Percentiles rank a stretch among this genome's conserved stretches.
phyloP scores from a whole-genome alignment of 2,329 filamentous ascomycete genomes.

The Talaromyces atroroseus region DNA sequence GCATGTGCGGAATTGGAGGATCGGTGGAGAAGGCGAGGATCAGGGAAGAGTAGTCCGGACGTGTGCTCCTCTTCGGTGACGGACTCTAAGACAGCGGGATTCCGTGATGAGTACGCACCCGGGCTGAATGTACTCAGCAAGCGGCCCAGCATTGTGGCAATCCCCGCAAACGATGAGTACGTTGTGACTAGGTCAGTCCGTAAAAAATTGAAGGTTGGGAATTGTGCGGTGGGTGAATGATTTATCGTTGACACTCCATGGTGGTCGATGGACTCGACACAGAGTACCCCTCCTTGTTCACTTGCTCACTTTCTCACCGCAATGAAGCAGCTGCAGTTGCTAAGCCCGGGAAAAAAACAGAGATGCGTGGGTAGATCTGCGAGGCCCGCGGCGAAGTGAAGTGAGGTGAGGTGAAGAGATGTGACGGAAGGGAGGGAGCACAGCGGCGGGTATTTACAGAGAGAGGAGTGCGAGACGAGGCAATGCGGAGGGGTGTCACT shows the following conservation, averaged over 20 bases:
- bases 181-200: conserved; percentile 9
- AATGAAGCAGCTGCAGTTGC: not conserved
- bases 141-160: conserved; percentile 36
- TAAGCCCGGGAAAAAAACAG: not conserved
- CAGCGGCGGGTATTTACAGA: not conserved
- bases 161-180: not conserved
- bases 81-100: conserved; percentile 39
- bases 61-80: conserved; percentile 47
- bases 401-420: not conserved
- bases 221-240: conserved; percentile 6
- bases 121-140: conserved; percentile 41
- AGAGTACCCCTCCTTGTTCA: conserved; percentile 7
- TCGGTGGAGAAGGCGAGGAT: conserved; percentile 37
- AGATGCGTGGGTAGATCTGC: not conserved
- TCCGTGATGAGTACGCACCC: conserved; percentile 33
- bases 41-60: conserved; percentile 43
- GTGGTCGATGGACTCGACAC: not conserved
- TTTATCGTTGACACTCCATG: conserved; percentile 10
- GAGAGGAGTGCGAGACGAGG: not conserved
- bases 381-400: not conserved
- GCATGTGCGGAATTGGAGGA: conserved; percentile 38
- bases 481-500: not conserved
- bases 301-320: conserved; percentile 5
- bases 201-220: conserved; percentile 12
- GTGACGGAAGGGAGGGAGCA: not conserved